phyloP scores from a whole-genome alignment of 805 yeast genomes.

The Jamesozyma gamospora region DNA sequence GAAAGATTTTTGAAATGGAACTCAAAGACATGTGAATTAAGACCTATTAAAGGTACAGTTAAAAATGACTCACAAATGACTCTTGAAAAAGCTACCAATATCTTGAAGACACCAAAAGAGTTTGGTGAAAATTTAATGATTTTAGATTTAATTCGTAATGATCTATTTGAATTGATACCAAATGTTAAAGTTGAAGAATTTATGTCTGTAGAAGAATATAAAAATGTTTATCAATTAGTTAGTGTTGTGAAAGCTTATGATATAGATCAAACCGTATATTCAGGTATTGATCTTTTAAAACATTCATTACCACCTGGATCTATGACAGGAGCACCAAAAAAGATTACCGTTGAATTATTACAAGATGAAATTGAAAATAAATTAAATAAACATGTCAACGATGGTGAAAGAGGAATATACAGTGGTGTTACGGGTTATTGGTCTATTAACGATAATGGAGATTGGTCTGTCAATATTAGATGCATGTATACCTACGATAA shows the following conservation, averaged over 20 bases:
- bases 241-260: conserved; percentile 68
- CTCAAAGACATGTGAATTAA: conserved; percentile 52
- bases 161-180: conserved; percentile 56
- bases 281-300: conserved; percentile 71
- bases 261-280: conserved; percentile 22
- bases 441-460: conserved; percentile 78
- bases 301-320: conserved; percentile 93
- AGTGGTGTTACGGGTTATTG: conserved; percentile 95
- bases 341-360: conserved; percentile 77
- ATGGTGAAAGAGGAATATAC: conserved; percentile 59
- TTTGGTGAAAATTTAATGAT: conserved; percentile 95
- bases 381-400: conserved; percentile 26
- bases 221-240: conserved; percentile 84
- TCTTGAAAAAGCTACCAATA: conserved; percentile 46
- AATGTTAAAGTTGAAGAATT: conserved; percentile 64
- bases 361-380: conserved; percentile 33
- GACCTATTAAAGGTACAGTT: conserved; percentile 97
- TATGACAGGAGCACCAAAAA: conserved; percentile 99
- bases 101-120: conserved; percentile 79
- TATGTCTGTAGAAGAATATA: conserved; percentile 88
- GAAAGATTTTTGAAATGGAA: conserved; percentile 86
- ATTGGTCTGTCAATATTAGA: conserved; percentile 93
- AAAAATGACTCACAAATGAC: conserved; percentile 48
- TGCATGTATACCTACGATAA: conserved; percentile 59
- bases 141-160: conserved; percentile 91